Conservation (phyloP, 1,139 yeast genomes). For the Sporopachydermia cereana region DNA sequence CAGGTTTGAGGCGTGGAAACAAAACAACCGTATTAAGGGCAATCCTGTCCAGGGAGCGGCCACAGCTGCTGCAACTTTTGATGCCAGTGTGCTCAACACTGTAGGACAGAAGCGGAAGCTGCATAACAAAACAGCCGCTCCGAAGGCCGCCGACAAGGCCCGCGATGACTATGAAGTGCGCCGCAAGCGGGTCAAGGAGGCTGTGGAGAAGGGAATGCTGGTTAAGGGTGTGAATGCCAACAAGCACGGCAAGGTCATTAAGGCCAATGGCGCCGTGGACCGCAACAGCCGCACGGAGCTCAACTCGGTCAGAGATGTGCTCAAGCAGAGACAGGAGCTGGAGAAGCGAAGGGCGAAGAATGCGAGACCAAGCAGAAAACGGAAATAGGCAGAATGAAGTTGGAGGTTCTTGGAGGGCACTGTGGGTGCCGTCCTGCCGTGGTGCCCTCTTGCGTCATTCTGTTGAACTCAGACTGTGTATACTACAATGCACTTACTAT, state of each 20-base stretch:
- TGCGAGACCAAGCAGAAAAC: conserved; percentile 60
- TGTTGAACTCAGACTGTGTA: too few species aligned
- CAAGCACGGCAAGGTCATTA: conserved; percentile 62
- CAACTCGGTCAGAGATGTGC: conserved; percentile 58
- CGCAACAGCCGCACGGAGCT: conserved; percentile 41
- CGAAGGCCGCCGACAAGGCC: conserved; percentile 76
- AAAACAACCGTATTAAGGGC: conserved; percentile 46
- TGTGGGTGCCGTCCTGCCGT: too few species aligned
- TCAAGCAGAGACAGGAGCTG: conserved; percentile 59
- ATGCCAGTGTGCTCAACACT: conserved; percentile 15
- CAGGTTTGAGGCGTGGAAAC: conserved; percentile 83
- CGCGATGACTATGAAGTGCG: conserved; percentile 83
- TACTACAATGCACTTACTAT: too few species aligned
- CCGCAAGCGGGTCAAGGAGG: conserved; percentile 72
- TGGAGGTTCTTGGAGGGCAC: too few species aligned
- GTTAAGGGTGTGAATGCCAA: conserved; percentile 77
- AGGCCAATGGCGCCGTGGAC: conserved; percentile 33
- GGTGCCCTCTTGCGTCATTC: too few species aligned
- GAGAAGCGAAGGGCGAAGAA: conserved; percentile 77
- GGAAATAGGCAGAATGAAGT: conserved; percentile 17
- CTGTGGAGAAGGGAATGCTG: conserved; percentile 59
- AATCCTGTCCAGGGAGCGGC: conserved; percentile 41
- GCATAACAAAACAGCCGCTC: conserved; percentile 70
- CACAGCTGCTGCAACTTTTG: conserved; percentile 29
- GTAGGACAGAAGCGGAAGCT: conserved; percentile 34